Evolutionary conservation across 805 yeast species (phyloP), one percentile per base, ranked within the genome.

Genomic region (Ogataea sp.): DNA sequence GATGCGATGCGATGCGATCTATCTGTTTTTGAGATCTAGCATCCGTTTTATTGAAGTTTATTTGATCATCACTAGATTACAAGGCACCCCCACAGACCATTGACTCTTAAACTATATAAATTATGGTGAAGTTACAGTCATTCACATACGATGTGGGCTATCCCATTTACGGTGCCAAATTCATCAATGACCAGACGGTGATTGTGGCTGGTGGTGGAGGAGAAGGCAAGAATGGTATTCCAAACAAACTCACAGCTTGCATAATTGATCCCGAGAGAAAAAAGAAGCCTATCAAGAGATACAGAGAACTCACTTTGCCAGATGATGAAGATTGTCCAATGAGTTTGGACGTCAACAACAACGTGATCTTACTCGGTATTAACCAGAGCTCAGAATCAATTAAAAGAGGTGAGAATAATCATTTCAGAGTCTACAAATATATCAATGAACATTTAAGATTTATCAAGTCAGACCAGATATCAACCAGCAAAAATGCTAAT

Each of bases 201-300:
- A 58, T 88, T 36, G 82, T 82, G 23, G 78, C 87, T 3, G 98
- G 98, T 32, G 98, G 98, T 34, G 97, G 97, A 24, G 97, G 97
- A 20, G 95, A 86, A 57, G 95, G 95, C 9, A 80, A 79, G 52
- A 82, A 86, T 52, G 96, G 95, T 24, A 78, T 87, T 40, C 83
- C 89, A 31, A 90, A 90, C 60, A 86, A 83, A 56, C 64, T 90
- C 45, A 77, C 88, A 4, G 81, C 82, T 2, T 57, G 83, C 32
- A 61, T 73, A 35, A 67, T 83, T 34, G 72, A 76, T 50, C 76
- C 81, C 39, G 67, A 67, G 26, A 68, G 70, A 40, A 55, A 60
- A 56, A 66, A 68, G 37, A 58, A 58, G 56, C 62, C 62, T 11
- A 59, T 82, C 39, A 81, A 76, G 49, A 67, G 78, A 45, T 78